Evolutionary conservation across 805 yeast species (phyloP).

Genomic region (Monosporozyma solicola): DNA sequence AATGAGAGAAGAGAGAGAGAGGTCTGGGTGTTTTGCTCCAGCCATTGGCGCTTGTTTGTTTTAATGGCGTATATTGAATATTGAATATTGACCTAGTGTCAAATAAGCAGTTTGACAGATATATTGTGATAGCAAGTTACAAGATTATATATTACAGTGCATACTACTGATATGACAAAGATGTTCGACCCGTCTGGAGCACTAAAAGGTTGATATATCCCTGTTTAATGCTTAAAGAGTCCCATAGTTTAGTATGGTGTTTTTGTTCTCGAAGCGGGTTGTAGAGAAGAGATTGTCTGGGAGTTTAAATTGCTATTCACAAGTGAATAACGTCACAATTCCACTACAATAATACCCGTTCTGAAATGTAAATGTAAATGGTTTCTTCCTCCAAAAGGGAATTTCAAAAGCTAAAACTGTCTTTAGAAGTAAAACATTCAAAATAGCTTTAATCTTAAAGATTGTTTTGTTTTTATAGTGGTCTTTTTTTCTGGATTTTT

Average conservation of each 20-base stretch:
- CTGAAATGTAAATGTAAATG: constrained; percentile 26
- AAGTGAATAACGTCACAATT: constrained; percentile 20
- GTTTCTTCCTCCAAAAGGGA: constrained; percentile 9
- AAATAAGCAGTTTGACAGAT: not conserved
- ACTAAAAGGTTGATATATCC: constrained; percentile 7
- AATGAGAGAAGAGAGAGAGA: not conserved
- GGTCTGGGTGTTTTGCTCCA: not conserved
- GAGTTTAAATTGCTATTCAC: constrained; percentile 3
- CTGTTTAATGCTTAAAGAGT: constrained; percentile 10
- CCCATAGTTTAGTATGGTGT: not conserved
- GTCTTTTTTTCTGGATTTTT: not conserved
- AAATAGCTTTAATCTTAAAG: not conserved
- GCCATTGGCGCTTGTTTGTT: not conserved
- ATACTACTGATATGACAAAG: not conserved
- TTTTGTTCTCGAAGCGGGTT: constrained; percentile 30
- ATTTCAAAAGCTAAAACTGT: not conserved
- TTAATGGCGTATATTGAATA: too few species aligned
- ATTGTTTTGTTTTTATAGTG: not conserved
- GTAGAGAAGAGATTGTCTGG: constrained; percentile 32
- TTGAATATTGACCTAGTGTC: too few species aligned
- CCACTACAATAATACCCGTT: constrained; percentile 34
- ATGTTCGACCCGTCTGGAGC: constrained; percentile 25
- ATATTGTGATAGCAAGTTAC: not conserved
- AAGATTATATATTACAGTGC: not conserved
- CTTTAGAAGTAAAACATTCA: not conserved